A percentile compares a stretch with the other conserved stretches of the same genome.
Evolutionary conservation across 1,284 basidiomycete genomes (phyloP).

Genomic region (Wolfiporia cocos): DNA sequence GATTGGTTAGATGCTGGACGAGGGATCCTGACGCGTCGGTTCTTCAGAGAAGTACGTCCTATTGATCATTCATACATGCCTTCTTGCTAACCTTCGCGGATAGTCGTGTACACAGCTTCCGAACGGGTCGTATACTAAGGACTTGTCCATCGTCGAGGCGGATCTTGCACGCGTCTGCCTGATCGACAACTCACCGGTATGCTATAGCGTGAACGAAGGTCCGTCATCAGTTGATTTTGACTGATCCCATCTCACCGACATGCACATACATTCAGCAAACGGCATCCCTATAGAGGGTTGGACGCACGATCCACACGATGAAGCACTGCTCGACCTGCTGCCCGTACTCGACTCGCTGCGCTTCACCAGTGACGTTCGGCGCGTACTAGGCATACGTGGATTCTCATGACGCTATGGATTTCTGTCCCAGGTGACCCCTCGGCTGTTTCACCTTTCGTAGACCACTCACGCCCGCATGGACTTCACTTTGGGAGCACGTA

Average conservation of each 20-base stretch:
- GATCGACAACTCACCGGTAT: conserved; percentile 94
- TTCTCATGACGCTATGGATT: conserved; percentile 30
- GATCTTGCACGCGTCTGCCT: conserved; percentile 91
- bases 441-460: background rate
- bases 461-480: conserved; percentile 7
- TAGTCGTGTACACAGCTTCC: conserved; percentile 89
- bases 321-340: conserved; percentile 91
- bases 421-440: background rate
- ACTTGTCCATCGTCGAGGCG: conserved; percentile 80
- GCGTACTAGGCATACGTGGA: conserved; percentile 82
- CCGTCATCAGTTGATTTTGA: conserved; percentile 21
- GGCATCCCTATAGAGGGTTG: conserved; percentile 99
- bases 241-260: background rate
- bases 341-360: conserved; percentile 94
- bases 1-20: conserved; percentile 98
- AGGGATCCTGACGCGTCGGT: conserved; percentile 80
- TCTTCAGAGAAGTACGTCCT: conserved; percentile 83
- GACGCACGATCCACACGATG: conserved; percentile 96
- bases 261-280: conserved; percentile 52
- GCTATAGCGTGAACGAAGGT: conserved; percentile 93
- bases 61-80: conserved; percentile 2
- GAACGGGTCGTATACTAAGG: conserved; percentile 94
- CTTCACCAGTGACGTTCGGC: conserved; percentile 93
- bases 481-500: conserved; percentile 2
- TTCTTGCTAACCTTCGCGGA: conserved; percentile 6